Conservation (phyloP, 2,329 filamentous ascomycete genomes). For the Neonectria punicea region DNA sequence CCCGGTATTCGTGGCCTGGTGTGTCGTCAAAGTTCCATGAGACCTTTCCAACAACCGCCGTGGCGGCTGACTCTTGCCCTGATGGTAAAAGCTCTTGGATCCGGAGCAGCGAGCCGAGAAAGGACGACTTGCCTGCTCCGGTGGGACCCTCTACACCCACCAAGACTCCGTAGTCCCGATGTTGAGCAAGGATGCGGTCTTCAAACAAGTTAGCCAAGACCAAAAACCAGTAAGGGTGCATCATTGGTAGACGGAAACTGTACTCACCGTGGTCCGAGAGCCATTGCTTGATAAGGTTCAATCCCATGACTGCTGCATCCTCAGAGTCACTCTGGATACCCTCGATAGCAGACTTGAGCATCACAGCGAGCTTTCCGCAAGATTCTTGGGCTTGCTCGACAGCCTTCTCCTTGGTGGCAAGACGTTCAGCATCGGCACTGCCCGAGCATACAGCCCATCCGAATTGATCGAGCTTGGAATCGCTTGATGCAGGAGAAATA, state of each 20-base stretch:
- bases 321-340: background rate
- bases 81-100: slow-evolving; percentile 45
- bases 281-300: slow-evolving; percentile 14
- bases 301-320: slow-evolving; percentile 10
- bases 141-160: slow-evolving; percentile 32
- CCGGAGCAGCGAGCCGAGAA: slow-evolving; percentile 10
- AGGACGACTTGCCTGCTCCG: slow-evolving; percentile 30
- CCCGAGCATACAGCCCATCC: slow-evolving; percentile 6
- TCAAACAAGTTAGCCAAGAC: background rate
- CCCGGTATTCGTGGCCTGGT: slow-evolving; percentile 28
- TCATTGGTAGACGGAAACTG: no score
- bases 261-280: slow-evolving; percentile 2
- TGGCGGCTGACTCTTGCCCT: slow-evolving; percentile 43
- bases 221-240: fast-evolving
- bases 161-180: slow-evolving; percentile 1
- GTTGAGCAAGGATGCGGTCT: background rate
- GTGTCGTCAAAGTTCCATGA: slow-evolving; percentile 40
- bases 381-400: background rate
- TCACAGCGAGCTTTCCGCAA: background rate
- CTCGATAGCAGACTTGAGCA: background rate
- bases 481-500: background rate
- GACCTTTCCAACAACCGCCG: slow-evolving; percentile 40
- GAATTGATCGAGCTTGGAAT: background rate
- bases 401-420: slow-evolving; percentile 21
- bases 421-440: background rate